Percentiles rank a stretch among this genome's conserved stretches.
Evolutionary conservation across 2,329 filamentous ascomycete species (phyloP).

Genomic region (Neopestalotiopsis sp.): DNA sequence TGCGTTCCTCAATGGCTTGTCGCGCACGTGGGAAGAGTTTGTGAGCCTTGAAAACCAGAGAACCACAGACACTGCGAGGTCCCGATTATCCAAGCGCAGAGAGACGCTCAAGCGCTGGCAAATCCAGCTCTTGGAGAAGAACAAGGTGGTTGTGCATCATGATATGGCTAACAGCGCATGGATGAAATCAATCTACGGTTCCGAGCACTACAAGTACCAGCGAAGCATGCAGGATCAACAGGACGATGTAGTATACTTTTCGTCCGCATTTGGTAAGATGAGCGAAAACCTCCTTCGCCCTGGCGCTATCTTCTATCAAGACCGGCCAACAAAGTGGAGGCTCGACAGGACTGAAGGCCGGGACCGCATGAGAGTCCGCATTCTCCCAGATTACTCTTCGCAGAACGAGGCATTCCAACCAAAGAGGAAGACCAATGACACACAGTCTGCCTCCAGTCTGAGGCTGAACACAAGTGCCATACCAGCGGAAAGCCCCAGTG

Average conservation of each 20-base stretch:
- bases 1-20: constrained; percentile 82
- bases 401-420: constrained; percentile 81
- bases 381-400: constrained; percentile 77
- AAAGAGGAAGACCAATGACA: constrained; percentile 70
- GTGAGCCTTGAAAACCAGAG: constrained; percentile 81
- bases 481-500: constrained; percentile 24
- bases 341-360: constrained; percentile 94
- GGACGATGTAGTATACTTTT: constrained; percentile 82
- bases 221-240: constrained; percentile 90
- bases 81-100: constrained; percentile 74
- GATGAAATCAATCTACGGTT: constrained; percentile 94
- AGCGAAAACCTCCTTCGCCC: constrained; percentile 79
- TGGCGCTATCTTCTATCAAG: constrained; percentile 78
- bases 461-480: constrained; percentile 35
- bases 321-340: constrained; percentile 77
- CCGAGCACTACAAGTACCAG: constrained; percentile 91
- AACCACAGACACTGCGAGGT: constrained; percentile 76
- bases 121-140: constrained; percentile 67
- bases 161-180: constrained; percentile 87
- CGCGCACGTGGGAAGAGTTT: constrained; percentile 87
- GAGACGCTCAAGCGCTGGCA: constrained; percentile 86
- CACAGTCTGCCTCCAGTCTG: constrained; percentile 40
- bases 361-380: constrained; percentile 89
- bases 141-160: constrained; percentile 79
- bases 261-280: constrained; percentile 77